Evolutionary conservation across 2,329 filamentous ascomycete genomes (phyloP), one percentile per base, ranked within the genome.

Genomic region (Emericellopsis cladophorae): DNA sequence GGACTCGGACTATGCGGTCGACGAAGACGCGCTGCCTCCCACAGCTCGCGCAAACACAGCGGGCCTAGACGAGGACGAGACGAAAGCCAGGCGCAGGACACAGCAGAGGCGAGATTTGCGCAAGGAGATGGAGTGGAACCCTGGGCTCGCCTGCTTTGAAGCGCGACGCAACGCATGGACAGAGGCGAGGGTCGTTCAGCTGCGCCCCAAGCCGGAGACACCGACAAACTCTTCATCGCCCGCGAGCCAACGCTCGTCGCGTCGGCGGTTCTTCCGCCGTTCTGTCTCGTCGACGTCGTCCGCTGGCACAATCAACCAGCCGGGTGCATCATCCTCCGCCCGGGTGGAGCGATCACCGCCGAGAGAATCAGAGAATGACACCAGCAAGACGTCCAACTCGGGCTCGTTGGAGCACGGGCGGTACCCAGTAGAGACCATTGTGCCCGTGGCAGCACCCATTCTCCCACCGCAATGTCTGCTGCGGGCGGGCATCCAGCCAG

Each of bases 91-190:
- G 32, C 37, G 35, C 42, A 72, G 69, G 45, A 67, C 75, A 31
- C 72, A 68, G 46, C 67, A 74, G 34, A 68, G 78, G 41, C 72
- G 68, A 49, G 72, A 67, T 38, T 55, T 76, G 39, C 71, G 75
- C 45, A 75, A 78, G 42, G 81, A 85, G 62, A 73, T 79, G 62
- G 58, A 66, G 24, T 93, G 84, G 80, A 96, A 95, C 52, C 68
- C 81, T 31, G 90, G 90, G 0, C 58, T 95, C 42, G 74, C 79
- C n/a, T 83, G 82, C 56, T 96, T 86, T 61, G 74, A 80, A 44
- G 75, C 80, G 24, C 70, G 85, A 44, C 74, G 89, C 38, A 79
- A 95, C 61, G 79, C 78, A 7, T 96, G 90, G 90, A 90, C 88
- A 1, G 81, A 84, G 26, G 89, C 87, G 26, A 74, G 73, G 46